phyloP scores from a whole-genome alignment of 1,139 yeast genomes.

The Geotrichum phurueaensis region DNA sequence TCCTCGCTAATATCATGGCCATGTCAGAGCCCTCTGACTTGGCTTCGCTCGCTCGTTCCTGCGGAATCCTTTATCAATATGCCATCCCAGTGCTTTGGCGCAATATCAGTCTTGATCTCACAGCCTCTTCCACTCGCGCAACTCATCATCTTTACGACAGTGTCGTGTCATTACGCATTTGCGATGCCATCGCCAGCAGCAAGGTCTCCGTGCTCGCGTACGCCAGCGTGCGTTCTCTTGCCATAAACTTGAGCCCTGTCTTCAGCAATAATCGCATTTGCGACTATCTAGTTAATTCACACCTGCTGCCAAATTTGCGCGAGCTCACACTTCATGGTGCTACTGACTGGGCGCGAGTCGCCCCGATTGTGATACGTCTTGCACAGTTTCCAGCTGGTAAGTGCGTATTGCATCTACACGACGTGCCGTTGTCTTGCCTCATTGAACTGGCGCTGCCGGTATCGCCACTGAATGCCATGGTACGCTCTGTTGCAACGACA shows the following conservation, averaged over 20 bases:
- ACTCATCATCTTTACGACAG: not conserved
- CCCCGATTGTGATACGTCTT: not conserved
- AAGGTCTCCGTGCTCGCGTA: not conserved
- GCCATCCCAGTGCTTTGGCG: constrained; percentile 5
- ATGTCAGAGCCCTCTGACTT: not conserved
- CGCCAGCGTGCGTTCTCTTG: not conserved
- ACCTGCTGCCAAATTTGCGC: not conserved
- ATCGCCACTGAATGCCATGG: not conserved
- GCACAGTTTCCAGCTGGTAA: not conserved
- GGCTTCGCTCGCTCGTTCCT: constrained; percentile 1
- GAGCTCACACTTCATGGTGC: constrained; percentile 3
- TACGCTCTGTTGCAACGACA: not conserved
- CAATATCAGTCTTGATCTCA: constrained; percentile 2
- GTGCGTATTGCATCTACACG: not conserved
- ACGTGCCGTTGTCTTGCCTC: constrained; percentile 4
- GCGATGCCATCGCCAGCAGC: not conserved
- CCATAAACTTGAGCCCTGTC: constrained; percentile 1
- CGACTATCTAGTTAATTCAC: not conserved
- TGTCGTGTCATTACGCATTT: not conserved
- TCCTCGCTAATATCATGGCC: not conserved
- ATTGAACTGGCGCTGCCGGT: constrained; percentile 8
- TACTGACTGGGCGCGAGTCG: not conserved
- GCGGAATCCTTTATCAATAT: constrained; percentile 2
- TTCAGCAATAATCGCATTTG: not conserved
- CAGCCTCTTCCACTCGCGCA: not conserved